Evolutionary conservation across 192 early-diverging fungal species (phyloP).

Genomic region (Jimgerdemannia flammicorona): DNA sequence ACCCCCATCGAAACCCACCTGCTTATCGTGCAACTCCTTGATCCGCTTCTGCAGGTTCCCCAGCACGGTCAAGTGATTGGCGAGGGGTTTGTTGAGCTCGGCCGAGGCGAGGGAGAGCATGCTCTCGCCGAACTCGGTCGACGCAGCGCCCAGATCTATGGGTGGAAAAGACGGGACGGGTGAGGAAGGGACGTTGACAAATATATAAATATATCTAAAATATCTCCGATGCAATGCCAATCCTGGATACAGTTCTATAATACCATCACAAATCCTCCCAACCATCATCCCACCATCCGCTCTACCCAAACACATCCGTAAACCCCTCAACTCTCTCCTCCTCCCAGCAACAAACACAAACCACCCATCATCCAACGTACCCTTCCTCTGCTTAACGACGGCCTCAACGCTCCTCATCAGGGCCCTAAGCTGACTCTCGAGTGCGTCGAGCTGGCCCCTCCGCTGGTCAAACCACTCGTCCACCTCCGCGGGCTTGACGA

Average conservation of each 20-base stretch:
- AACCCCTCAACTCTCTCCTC: no score
- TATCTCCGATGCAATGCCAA: no score
- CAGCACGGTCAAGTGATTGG: constrained; percentile 64
- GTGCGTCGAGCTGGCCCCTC: constrained; percentile 67
- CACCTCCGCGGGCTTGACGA: constrained; percentile 66
- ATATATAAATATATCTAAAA: no score
- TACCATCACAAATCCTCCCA: no score
- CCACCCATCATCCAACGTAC: constrained; percentile 11
- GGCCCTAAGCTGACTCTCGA: constrained; percentile 74
- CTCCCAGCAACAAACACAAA: no score
- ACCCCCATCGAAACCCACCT: constrained; percentile 35
- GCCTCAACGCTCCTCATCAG: constrained; percentile 77
- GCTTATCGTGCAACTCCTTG: constrained; percentile 72
- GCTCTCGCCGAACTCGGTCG: constrained; percentile 79
- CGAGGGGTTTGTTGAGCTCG: constrained; percentile 66
- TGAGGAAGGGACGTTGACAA: no score
- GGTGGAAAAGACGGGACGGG: no score
- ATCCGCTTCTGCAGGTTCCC: constrained; percentile 80
- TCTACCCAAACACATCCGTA: no score
- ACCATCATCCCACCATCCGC: no score
- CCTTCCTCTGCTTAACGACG: constrained; percentile 68
- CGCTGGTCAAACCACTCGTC: constrained; percentile 80
- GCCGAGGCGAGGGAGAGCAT: constrained; percentile 66
- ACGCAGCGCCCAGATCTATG: constrained; percentile 61
- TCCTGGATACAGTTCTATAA: no score